Conservation (phyloP, 176 grass and related monocot species). For the Carex littledalei region DNA sequence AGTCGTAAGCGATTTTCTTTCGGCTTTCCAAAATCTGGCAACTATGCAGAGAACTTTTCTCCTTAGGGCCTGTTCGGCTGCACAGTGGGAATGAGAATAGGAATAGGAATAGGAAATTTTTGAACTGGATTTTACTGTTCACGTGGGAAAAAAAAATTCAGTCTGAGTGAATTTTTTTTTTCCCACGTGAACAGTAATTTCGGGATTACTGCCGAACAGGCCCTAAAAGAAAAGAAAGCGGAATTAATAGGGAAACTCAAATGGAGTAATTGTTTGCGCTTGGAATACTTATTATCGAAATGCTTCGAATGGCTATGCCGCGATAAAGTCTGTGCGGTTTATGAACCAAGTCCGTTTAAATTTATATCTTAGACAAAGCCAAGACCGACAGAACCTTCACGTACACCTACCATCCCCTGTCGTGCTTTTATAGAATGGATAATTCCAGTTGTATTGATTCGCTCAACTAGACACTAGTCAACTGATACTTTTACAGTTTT, state of each 20-base stretch:
- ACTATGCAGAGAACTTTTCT: not conserved
- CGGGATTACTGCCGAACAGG: too few relatives aligned
- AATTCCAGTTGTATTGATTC: constrained; percentile 6
- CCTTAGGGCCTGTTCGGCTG: too few relatives aligned
- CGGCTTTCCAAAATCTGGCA: not conserved
- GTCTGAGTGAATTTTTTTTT: too few relatives aligned
- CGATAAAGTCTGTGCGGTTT: not conserved
- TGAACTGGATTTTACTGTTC: too few relatives aligned
- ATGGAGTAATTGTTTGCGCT: not conserved
- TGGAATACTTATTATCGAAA: not conserved
- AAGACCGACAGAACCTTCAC: not conserved
- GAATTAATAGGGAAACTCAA: not conserved
- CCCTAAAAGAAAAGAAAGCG: not conserved
- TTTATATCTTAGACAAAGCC: not conserved
- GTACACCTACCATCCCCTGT: not conserved
- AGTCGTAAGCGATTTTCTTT: not conserved
- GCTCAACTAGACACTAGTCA: not conserved
- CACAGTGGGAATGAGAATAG: too few relatives aligned
- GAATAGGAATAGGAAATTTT: too few relatives aligned
- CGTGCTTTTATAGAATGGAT: not conserved
- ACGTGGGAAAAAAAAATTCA: too few relatives aligned
- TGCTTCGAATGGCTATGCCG: too few relatives aligned
- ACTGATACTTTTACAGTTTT: not conserved
- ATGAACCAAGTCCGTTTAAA: not conserved
- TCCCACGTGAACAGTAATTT: too few relatives aligned